Base-by-base conservation (phyloP, 73 alveolate genomes). In the Paramecium primaurelia region DNA sequence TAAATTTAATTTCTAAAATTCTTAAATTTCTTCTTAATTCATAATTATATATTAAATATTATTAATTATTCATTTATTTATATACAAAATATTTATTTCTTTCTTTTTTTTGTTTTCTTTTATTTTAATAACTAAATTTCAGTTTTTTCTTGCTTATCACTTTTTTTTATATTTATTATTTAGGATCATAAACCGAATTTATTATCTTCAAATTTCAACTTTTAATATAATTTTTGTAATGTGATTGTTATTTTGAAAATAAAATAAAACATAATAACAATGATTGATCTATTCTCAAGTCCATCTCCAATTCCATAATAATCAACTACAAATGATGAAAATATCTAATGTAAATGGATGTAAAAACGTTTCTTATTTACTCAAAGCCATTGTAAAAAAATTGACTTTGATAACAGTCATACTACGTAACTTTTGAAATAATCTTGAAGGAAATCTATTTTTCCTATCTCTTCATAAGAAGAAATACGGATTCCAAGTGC, bases 201-300 rank as follows among this genome's bases (percentile, higher is more conserved):
- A 64, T 64, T 64, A 64, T 64, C 84, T 28, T 32, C 47, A 28
- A 64, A 9, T 64, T 64, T 6, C 14, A 34, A 10, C 47, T 14
- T 28, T 40, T 64, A 28, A 64, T 28, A 28, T 64, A 10, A 34
- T 64, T 32, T 2, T 64, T 64, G 20, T 64, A 32, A 64, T 32
- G 16, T 64, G 84, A 64, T 64, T 32, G 84, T 64, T 64, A 64
- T 64, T 64, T 64, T 64, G 84, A 64, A 64, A 64, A 64, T 64
- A 28, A 54, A 32, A 64, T 64, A 64, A 32, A 64, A 64, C 30
- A 64, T 51, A 64, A 32, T 32, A 64, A 64, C 6, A 64, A 64
- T 64, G 84, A 64, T 64, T 64, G 84, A 64, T 64, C 84, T 64
- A 64, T 32, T 64, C 51, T 64, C 84, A 28, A 28, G 47, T 64